Base-by-base conservation (phyloP, 2,329 filamentous ascomycete species). In the Didymella segeticola region DNA sequence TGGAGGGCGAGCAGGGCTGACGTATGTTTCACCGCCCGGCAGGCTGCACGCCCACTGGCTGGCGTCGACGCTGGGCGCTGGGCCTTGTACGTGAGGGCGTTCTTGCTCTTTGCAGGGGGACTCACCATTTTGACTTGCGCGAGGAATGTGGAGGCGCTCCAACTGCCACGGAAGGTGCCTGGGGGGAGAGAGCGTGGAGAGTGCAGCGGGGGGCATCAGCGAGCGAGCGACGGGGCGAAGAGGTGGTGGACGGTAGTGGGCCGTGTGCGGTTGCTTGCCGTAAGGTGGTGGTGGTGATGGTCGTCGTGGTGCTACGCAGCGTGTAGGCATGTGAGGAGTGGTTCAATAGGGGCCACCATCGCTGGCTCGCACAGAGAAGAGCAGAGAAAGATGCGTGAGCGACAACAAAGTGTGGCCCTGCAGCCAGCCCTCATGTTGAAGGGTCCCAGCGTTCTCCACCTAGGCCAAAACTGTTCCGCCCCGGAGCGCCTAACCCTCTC, bases 91-190 rank as follows among this genome's bases (percentile, higher is more conserved):
- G 47, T 37, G 50, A 38, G 43, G 53, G 51, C 29, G n/a, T 20
- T 17, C 45, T 10, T 19, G 11, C 29, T n/a, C n/a, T n/a, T n/a
- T n/a, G n/a, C n/a, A n/a, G n/a, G 14, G 26, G 30, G 1, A 65
- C 65, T 65, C 59, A 66, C 63, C 63, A 67, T 67, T 39, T 49
- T 56, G 47, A 55, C 57, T 51, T n/a, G 53, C 43, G 27, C 47
- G 55, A 60, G 49, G 60, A 61, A 56, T 60, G 63, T 59, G 56
- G 61, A 58, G 57, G 41, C 34, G 47, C 48, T 50, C 53, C 54
- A 47, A 48, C 54, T 51, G 60, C 62, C 63, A 60, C 53, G 41
- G 50, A 59, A 59, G 61, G 52, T 45, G 52, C 46, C 46, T 46
- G 56, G 15, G 64, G 50, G 59, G 49, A 51, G 50, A 56, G 46